Evolutionary conservation across 768 basidiomycete species (phyloP), one percentile per base, ranked within the genome.

Genomic region (Xerocomus potaroensis): DNA sequence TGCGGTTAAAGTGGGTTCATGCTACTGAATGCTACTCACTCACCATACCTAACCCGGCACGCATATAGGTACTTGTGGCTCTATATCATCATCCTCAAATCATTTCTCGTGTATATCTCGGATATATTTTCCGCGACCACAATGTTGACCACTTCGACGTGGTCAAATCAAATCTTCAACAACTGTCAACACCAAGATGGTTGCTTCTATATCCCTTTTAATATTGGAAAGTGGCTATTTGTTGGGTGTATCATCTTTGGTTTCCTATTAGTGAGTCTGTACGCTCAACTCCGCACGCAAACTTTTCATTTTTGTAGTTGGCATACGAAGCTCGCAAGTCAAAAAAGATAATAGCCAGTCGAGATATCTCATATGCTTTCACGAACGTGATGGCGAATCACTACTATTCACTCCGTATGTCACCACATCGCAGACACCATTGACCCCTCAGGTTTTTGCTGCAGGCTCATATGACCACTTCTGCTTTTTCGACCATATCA

Each of bases 101-200:
- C 90, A 26, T 87, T 98, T 73, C 81, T 93, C 45, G 95, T 99
- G 69, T 96, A 97, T 70, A 75, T 94, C 51, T 88, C 90, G 68
- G 96, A 99, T 79, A 92, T 97, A 66, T 99, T 94, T 73, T 92
- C 95, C 30, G 93, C 91, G 52, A 80, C 91, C 51, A 96, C 95
- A 57, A 93, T 97, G 88, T 87, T 97, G 69, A 84, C 87, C 21
- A 92, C 93, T 18, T 76, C 78, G 32, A 76, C 80, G 27, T 99
- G 95, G 95, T 84, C 89, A 45, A 94, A 89, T 60, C 79, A 89
- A 66, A 96, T 98, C 61, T 88, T 91, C 69, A 73, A 81, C 50
- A 77, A 83, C 53, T 94, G 92, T 63, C 68, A 72, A 36, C 59
- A 67, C 24, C 68, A 79, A 43, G 65, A 78, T 5, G 81, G 83